A percentile compares a stretch with the other conserved stretches of the same genome.
phyloP scores from a whole-genome alignment of 371 early-diverging fungal genomes.

The Mortierella sp. region DNA sequence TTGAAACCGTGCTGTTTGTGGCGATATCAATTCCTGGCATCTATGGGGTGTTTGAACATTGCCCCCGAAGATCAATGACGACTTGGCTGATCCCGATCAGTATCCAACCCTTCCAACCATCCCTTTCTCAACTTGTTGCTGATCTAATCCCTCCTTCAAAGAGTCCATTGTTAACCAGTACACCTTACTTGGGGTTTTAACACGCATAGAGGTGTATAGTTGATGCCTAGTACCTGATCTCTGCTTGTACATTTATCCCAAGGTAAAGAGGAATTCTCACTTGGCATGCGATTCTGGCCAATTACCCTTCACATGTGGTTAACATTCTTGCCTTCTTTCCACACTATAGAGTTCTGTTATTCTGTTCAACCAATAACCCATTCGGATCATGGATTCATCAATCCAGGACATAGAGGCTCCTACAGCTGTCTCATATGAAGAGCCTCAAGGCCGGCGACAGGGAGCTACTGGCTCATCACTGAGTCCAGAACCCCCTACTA shows the following conservation, averaged over 20 bases:
- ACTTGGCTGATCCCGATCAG: not conserved
- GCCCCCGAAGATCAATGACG: not conserved
- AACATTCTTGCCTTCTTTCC: no score
- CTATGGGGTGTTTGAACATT: no score
- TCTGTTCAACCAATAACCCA: not conserved
- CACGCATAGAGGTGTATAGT: no score
- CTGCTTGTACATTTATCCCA: no score
- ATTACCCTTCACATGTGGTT: no score
- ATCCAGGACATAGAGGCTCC: constrained; percentile 23
- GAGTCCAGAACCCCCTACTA: constrained; percentile 13
- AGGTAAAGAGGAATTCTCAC: no score
- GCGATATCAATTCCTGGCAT: no score
- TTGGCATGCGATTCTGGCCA: no score
- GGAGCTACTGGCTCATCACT: constrained; percentile 12
- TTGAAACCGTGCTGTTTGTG: no score
- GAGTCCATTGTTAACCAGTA: no score
- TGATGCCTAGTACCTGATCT: no score
- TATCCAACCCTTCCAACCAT: not conserved
- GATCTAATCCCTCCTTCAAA: not conserved
- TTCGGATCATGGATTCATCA: constrained; percentile 14
- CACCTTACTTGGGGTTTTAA: no score
- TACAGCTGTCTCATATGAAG: constrained; percentile 27
- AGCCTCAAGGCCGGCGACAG: constrained; percentile 23
- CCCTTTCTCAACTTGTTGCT: not conserved
- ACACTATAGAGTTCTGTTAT: not conserved